Evolutionary conservation across 2,329 filamentous ascomycete genomes (phyloP).

Genomic region (Eurotiales sp.): DNA sequence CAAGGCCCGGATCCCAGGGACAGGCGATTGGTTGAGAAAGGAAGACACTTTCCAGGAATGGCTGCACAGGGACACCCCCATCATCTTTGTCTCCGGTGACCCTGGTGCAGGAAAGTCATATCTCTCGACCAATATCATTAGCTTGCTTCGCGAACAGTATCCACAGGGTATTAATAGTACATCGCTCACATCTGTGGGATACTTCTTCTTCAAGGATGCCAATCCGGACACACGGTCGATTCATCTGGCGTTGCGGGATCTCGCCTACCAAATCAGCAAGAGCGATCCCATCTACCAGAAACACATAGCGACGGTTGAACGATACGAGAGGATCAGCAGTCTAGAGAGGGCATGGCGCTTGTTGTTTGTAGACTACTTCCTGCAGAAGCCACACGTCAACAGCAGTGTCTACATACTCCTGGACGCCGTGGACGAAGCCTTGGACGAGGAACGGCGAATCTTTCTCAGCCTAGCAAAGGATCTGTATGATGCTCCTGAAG

Average conservation of each 20-base stretch:
- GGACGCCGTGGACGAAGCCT: slow-evolving; percentile 48
- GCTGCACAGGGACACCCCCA: slow-evolving; percentile 36
- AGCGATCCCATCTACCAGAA: too few relatives aligned
- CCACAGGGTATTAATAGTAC: slow-evolving; percentile 20
- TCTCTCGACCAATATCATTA: slow-evolving; percentile 43
- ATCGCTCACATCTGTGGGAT: slow-evolving; percentile 33
- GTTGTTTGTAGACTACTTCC: too few relatives aligned
- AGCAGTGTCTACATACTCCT: slow-evolving; percentile 46
- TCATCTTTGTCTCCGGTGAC: slow-evolving; percentile 45
- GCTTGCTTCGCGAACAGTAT: slow-evolving; percentile 33
- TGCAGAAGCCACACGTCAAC: too few relatives aligned
- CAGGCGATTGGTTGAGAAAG: slow-evolving; percentile 46
- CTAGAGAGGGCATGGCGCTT: too few relatives aligned
- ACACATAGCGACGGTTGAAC: too few relatives aligned
- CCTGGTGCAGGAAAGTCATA: slow-evolving; percentile 49
- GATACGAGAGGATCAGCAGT: too few relatives aligned
- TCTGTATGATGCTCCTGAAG: too few relatives aligned
- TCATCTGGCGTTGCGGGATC: slow-evolving; percentile 43
- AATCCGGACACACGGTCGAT: slow-evolving; percentile 46
- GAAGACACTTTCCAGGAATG: slow-evolving; percentile 41
- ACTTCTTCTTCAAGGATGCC: slow-evolving; percentile 50
- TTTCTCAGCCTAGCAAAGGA: too few relatives aligned
- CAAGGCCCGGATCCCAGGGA: slow-evolving; percentile 38
- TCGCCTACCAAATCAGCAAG: slow-evolving; percentile 48
- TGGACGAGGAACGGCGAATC: slow-evolving; percentile 31